Conservation (phyloP, 169 alveolate species). For the Plasmodium gaboni region DNA sequence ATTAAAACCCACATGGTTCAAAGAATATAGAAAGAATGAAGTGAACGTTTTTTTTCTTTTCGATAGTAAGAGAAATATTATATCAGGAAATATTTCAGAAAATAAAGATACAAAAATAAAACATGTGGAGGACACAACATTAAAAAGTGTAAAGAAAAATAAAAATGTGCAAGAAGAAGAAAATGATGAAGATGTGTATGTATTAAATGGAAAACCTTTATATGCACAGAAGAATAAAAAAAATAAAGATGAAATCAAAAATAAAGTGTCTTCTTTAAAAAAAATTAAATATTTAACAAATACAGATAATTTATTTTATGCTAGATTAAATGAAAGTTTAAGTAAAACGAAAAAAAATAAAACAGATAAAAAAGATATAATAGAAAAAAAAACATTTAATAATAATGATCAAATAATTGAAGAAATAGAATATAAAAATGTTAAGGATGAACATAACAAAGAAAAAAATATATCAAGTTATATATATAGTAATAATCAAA, state of each 20-base stretch:
- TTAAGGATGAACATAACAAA: neutral
- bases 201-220: conserved; percentile 62
- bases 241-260: conserved; percentile 45
- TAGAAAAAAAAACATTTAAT: neutral
- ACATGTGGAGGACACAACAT: conserved; percentile 12
- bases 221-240: conserved; percentile 56
- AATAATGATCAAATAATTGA: neutral
- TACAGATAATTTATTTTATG: conserved; percentile 13
- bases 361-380: neutral
- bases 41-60: neutral
- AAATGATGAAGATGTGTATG: conserved; percentile 44
- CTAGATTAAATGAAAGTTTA: conserved; percentile 24
- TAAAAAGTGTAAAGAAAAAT: conserved; percentile 55
- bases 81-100: conserved; percentile 27
- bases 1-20: neutral
- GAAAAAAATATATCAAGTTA: neutral
- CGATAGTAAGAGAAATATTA: conserved; percentile 1
- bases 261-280: conserved; percentile 5
- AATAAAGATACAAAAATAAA: conserved; percentile 49
- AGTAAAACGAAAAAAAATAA: conserved; percentile 14
- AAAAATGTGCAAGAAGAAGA: conserved; percentile 29
- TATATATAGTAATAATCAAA: neutral
- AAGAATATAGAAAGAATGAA: too few species aligned
- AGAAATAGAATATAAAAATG: neutral
- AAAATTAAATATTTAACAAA: conserved; percentile 19